Evolutionary conservation across 768 basidiomycete genomes (phyloP).

Genomic region (Obba rivulosa): DNA sequence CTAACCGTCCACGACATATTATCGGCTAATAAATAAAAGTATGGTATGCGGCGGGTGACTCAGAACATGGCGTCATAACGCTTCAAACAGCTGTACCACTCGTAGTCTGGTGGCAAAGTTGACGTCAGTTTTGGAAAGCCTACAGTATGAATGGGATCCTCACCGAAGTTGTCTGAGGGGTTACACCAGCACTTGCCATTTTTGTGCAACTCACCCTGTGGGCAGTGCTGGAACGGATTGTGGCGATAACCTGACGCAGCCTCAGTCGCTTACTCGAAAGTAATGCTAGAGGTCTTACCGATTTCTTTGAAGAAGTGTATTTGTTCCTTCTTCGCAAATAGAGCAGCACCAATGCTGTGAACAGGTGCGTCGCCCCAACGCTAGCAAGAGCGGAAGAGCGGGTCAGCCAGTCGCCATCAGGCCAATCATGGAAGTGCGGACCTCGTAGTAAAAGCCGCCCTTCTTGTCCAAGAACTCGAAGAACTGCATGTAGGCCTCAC

Average conservation of each 20-base stretch:
- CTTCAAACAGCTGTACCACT: slow-evolving; percentile 87
- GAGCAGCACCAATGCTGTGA: slow-evolving; percentile 78
- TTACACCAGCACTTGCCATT: slow-evolving; percentile 88
- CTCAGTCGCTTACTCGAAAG: neutral
- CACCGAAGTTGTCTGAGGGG: slow-evolving; percentile 66
- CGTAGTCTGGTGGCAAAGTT: slow-evolving; percentile 48
- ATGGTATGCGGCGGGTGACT: slow-evolving; percentile 1
- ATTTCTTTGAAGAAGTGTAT: slow-evolving; percentile 96
- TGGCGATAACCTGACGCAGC: slow-evolving; percentile 63
- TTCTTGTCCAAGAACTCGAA: slow-evolving; percentile 50
- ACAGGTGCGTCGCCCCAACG: slow-evolving; percentile 92
- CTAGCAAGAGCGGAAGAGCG: slow-evolving; percentile 25
- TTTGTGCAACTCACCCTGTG: slow-evolving; percentile 66
- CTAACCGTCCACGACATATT: neutral
- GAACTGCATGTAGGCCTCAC: slow-evolving; percentile 51
- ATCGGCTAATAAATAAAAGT: neutral
- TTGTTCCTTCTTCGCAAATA: slow-evolving; percentile 84
- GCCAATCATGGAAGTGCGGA: slow-evolving; percentile 10
- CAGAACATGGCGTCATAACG: slow-evolving; percentile 64
- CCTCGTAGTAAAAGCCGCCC: slow-evolving; percentile 60
- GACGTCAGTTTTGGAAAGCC: slow-evolving; percentile 5
- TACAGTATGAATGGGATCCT: slow-evolving; percentile 16
- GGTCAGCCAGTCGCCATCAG: no score
- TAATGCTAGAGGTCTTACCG: slow-evolving; percentile 30
- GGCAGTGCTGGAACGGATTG: slow-evolving; percentile 92